A percentile compares a stretch with the other conserved stretches of the same genome.
Evolutionary conservation across 164 flowering plant genomes (phyloP).

Genomic region (Amborella trichopoda): DNA sequence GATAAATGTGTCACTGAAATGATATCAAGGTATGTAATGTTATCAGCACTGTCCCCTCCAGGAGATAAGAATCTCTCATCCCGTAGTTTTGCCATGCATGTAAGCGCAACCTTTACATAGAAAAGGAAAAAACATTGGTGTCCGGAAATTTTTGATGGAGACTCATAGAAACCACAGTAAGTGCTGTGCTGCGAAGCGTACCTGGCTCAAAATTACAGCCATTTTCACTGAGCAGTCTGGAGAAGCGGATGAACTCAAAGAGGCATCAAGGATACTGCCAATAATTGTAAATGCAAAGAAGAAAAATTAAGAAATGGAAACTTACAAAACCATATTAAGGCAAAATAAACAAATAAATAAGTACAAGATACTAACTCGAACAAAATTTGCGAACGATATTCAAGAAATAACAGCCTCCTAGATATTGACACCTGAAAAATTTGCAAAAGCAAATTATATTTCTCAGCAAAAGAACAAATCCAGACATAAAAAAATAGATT

Average conservation of each 20-base stretch:
- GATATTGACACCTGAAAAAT: constrained; percentile 61
- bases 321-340: too few relatives aligned
- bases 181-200: too few relatives aligned
- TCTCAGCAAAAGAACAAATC: too few relatives aligned
- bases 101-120: constrained; percentile 60
- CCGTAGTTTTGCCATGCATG: constrained; percentile 95
- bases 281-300: neutral
- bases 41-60: constrained; percentile 52
- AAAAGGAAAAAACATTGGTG: too few relatives aligned
- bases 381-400: constrained; percentile 58
- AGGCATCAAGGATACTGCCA: constrained; percentile 74
- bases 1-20: constrained; percentile 62
- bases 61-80: constrained; percentile 74
- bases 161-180: too few relatives aligned
- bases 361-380: constrained; percentile 44
- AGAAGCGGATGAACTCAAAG: constrained; percentile 79
- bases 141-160: too few relatives aligned
- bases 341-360: too few relatives aligned
- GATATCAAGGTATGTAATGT: constrained; percentile 74
- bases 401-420: constrained; percentile 57
- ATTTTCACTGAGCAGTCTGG: constrained; percentile 91
- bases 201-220: constrained; percentile 84
- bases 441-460: neutral
- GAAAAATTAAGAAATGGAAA: too few relatives aligned
- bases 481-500: too few relatives aligned